Percentiles rank a stretch among this genome's conserved stretches.
Evolutionary conservation across 2,329 filamentous ascomycete genomes (phyloP).

Genomic region (Arachnomyces sp.): DNA sequence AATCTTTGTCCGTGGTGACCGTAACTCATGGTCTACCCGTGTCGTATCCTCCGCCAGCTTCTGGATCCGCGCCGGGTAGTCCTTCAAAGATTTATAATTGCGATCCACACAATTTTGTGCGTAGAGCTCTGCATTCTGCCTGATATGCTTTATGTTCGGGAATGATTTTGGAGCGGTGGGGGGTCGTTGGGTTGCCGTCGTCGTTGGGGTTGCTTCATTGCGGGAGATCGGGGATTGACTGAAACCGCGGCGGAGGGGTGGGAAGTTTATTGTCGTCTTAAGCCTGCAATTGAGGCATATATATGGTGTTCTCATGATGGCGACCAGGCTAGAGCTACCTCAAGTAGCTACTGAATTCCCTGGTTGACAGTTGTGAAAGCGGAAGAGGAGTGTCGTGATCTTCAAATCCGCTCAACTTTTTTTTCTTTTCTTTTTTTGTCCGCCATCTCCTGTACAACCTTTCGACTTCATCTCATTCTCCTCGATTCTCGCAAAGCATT

Average conservation of each 20-base stretch:
- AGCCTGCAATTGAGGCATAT: slow-evolving; percentile 29
- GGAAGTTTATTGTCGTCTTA: slow-evolving; percentile 10
- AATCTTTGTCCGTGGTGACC: slow-evolving; percentile 34
- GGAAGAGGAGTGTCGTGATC: neutral
- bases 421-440: too few species aligned
- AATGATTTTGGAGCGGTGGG: slow-evolving; percentile 69
- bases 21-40: slow-evolving; percentile 33
- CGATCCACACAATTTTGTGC: slow-evolving; percentile 74
- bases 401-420: neutral
- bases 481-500: too few species aligned
- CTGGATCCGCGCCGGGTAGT: slow-evolving; percentile 47
- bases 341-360: neutral
- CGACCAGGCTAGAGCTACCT: slow-evolving; percentile 17
- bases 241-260: slow-evolving; percentile 14
- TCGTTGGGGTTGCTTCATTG: slow-evolving; percentile 10
- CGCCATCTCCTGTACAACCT: too few species aligned
- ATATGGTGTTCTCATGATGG: slow-evolving; percentile 21
- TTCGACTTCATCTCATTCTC: too few species aligned
- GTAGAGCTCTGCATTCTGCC: slow-evolving; percentile 72
- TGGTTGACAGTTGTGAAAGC: neutral
- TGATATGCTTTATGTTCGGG: slow-evolving; percentile 84
- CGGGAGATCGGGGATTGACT: slow-evolving; percentile 15
- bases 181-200: slow-evolving; percentile 41
- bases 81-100: slow-evolving; percentile 60
- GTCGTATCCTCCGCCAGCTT: slow-evolving; percentile 31